phyloP scores from a whole-genome alignment of 331 rosid species.

The Cydonia oblonga region DNA sequence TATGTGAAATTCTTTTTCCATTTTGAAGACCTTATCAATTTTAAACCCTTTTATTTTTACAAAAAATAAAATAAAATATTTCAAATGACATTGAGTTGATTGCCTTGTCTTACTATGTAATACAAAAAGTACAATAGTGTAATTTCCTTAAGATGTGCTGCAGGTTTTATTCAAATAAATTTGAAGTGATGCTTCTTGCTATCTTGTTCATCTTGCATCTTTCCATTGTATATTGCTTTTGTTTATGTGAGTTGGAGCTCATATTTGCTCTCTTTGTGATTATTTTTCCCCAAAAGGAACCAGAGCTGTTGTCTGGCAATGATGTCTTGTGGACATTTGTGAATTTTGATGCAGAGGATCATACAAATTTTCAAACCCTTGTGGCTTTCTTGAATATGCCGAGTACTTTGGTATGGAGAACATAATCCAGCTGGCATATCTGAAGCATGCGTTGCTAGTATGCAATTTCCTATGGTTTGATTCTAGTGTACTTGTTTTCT shows the following conservation, averaged over 20 bases:
- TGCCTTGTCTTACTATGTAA: slow-evolving; percentile 2
- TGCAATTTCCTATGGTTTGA: background rate
- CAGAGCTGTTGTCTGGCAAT: slow-evolving; percentile 82
- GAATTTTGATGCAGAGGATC: slow-evolving; percentile 97
- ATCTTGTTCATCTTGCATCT: background rate
- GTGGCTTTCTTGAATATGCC: slow-evolving; percentile 93
- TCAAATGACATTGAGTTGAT: background rate
- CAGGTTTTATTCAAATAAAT: background rate
- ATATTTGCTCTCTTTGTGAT: background rate
- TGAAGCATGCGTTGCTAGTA: background rate
- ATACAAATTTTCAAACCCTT: slow-evolving; percentile 79
- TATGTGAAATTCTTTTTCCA: background rate
- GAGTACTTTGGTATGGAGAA: slow-evolving; percentile 69
- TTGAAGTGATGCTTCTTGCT: background rate
- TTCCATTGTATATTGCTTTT: background rate
- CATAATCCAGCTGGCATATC: slow-evolving; percentile 8
- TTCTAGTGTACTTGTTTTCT: background rate
- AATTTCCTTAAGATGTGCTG: background rate
- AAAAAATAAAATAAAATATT: background rate
- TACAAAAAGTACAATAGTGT: background rate
- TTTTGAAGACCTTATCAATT: background rate
- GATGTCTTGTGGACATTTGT: slow-evolving; percentile 96
- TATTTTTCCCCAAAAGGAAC: slow-evolving; percentile 58
- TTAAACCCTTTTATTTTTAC: background rate
- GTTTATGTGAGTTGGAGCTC: slow-evolving; percentile 10